phyloP scores from a whole-genome alignment of 2,329 filamentous ascomycete species.

The Periconia digitata region DNA sequence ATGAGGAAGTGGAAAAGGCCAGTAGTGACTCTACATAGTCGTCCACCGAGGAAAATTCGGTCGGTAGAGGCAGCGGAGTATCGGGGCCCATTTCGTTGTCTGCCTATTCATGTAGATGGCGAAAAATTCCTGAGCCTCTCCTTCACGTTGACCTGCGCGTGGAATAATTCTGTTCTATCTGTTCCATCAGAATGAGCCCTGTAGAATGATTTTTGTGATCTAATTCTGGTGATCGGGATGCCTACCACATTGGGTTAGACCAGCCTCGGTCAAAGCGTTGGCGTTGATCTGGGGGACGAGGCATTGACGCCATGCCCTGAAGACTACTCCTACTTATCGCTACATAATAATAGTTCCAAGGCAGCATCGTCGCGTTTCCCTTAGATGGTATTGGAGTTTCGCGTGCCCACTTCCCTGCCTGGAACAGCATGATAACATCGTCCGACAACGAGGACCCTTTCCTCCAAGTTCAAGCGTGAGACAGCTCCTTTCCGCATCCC shows the following conservation, averaged over 20 bases:
- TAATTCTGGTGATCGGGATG: no score
- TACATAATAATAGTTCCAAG: no score
- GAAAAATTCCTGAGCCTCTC: neutral
- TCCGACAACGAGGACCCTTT: constrained; percentile 51
- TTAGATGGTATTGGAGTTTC: neutral
- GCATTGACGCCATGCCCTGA: no score
- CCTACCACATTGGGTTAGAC: no score
- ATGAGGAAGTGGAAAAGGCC: constrained; percentile 71
- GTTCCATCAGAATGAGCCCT: no score
- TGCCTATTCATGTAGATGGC: constrained; percentile 8
- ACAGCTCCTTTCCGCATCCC: constrained; percentile 3
- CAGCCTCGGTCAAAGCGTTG: no score
- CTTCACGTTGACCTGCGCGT: neutral
- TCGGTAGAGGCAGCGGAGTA: constrained; percentile 65
- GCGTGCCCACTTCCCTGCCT: constrained; percentile 10
- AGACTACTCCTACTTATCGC: no score
- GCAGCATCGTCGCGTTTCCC: no score
- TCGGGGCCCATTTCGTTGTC: constrained; percentile 49
- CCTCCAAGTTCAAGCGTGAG: constrained; percentile 52
- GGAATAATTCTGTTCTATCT: neutral
- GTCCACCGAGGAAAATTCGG: constrained; percentile 70
- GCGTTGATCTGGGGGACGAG: no score
- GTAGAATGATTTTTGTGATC: no score
- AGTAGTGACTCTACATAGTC: constrained; percentile 79
- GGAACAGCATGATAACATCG: constrained; percentile 39